A percentile compares a stretch with the other conserved stretches of the same genome.
Conservation (phyloP, 129 eudicot species). For the Glebionis coronaria region DNA sequence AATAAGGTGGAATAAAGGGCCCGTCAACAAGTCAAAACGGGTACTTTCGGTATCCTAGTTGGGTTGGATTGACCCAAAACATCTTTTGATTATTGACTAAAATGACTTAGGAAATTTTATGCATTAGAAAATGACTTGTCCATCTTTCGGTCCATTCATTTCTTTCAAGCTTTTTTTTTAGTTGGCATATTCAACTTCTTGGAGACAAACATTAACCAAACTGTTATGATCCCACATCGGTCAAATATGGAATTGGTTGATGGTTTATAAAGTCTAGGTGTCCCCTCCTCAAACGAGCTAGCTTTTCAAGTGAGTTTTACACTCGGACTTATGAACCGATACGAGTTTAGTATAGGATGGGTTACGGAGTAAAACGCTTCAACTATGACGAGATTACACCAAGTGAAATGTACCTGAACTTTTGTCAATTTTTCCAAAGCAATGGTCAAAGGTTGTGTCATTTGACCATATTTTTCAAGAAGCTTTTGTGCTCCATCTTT, state of each 20-base stretch:
- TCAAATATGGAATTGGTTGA: too few species aligned
- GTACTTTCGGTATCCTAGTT: background rate
- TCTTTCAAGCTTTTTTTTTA: background rate
- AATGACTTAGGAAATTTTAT: slow-evolving; percentile 5
- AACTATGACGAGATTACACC: slow-evolving; percentile 4
- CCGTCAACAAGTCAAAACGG: too few species aligned
- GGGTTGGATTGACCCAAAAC: background rate
- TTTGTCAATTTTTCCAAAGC: slow-evolving; percentile 65
- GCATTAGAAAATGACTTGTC: background rate
- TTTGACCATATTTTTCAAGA: slow-evolving; percentile 57
- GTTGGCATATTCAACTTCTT: background rate
- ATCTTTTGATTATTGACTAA: background rate
- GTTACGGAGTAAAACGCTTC: background rate
- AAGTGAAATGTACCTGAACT: slow-evolving; percentile 49
- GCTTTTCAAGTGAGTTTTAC: too few species aligned
- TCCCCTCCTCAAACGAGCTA: too few species aligned
- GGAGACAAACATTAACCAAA: background rate
- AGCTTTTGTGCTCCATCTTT: slow-evolving; percentile 65
- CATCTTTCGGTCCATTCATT: background rate
- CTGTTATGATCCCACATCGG: too few species aligned
- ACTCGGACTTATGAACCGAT: too few species aligned
- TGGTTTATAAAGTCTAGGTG: too few species aligned
- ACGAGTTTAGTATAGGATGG: too few species aligned
- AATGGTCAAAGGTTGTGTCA: slow-evolving; percentile 60
- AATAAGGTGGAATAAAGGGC: too few species aligned